Percentiles rank a stretch among this genome's conserved stretches.
Conservation (phyloP, 495 filamentous ascomycete species). For the Endocarpon pusillum region DNA sequence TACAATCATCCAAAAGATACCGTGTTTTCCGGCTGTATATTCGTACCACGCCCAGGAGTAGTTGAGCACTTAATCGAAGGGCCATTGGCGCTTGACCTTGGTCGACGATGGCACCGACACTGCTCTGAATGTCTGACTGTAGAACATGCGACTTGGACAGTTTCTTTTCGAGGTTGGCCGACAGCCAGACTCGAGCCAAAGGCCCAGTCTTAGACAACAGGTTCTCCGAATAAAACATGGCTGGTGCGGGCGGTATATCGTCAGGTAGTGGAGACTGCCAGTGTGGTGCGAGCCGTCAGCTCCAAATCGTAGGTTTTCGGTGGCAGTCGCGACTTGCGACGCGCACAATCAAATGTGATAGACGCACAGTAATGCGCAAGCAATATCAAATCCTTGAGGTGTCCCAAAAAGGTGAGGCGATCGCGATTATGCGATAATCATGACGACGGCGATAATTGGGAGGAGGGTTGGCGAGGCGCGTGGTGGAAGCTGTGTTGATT, state of each 20-base stretch:
- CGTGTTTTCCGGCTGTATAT: conserved; percentile 96
- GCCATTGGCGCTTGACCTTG: conserved; percentile 92
- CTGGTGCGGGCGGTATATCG: conserved; percentile 13
- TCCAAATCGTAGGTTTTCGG: no score
- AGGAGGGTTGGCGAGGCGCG: no score
- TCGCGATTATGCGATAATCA: no score
- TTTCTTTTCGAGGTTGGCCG: conserved; percentile 93
- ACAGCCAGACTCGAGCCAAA: conserved; percentile 93
- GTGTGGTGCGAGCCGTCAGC: no score
- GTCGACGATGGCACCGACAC: conserved; percentile 84
- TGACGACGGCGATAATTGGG: no score
- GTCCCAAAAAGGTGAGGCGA: no score
- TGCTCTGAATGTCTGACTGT: conserved; percentile 80
- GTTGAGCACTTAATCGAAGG: conserved; percentile 79
- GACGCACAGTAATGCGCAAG: no score
- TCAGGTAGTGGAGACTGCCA: no score
- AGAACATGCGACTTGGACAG: conserved; percentile 88
- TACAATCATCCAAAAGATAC: conserved; percentile 92
- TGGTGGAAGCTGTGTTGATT: no score
- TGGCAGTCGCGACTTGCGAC: no score
- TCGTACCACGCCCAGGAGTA: conserved; percentile 84
- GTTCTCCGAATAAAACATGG: conserved; percentile 97
- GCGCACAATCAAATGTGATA: no score
- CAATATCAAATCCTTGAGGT: no score
- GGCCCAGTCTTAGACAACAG: conserved; percentile 93